Evolutionary conservation across 768 basidiomycete species (phyloP), one percentile per base, ranked within the genome.

Genomic region (Lepiota brunneoincarnata): DNA sequence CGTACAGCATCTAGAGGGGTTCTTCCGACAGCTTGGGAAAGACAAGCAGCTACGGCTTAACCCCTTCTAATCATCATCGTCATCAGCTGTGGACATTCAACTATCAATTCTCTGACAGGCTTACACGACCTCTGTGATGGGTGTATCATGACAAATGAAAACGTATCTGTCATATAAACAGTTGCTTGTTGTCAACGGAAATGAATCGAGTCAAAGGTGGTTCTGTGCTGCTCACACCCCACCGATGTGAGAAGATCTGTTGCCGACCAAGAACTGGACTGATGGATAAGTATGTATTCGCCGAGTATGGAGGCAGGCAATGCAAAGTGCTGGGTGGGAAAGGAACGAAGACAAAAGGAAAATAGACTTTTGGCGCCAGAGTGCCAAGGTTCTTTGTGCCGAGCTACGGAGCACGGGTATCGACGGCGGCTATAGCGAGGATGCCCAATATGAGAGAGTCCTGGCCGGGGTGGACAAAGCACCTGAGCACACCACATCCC

Each of bases 101-200:
- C 49, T 20, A 40, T 43, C 50, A 35, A 14, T 6, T 42, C 31
- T 31, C 31, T 42, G 40, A 51, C 28, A 51, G 20, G 23, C 50
- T 39, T 24, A 31, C 31, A 31, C 7, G 31, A 31, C 31, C 26
- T 23, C 28, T 51, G 24, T 35, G 50, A 35, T 35, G 34, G 7
- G 28, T 28, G 39, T 40, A 41, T 51, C 39, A 42, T 21, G 18
- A 31, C 31, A 47, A 46, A 47, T 47, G 45, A 47, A 47, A 47
- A 34, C 15, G 34, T 47, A 42, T 28, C 50, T 51, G 50, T 51
- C 50, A 49, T 40, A 23, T 49, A 51, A 51, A 34, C 39, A 41
- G 17, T 9, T 42, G 26, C 36, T 21, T 38, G 28, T 21, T 38
- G 28, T 51, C 18, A 20, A 51, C 50, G 50, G 50, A 51, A 42